Evolutionary conservation across 495 filamentous ascomycete genomes (phyloP).

Genomic region (Aspergillus diversus): DNA sequence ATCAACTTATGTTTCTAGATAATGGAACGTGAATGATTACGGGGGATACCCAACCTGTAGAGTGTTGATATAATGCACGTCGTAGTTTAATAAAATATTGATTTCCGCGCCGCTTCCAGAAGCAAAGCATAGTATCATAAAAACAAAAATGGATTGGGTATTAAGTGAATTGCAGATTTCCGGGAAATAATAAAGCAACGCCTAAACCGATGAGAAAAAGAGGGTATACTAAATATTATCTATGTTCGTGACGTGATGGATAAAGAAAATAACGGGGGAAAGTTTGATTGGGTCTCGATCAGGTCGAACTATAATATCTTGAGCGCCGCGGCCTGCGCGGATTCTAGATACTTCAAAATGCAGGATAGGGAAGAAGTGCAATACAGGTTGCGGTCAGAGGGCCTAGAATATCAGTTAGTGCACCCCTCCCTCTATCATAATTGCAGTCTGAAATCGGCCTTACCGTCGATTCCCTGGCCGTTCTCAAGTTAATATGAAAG

Average conservation of each 20-base stretch:
- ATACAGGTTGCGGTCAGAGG: neutral
- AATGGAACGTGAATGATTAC: conserved; percentile 36
- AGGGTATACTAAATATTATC: too few species aligned
- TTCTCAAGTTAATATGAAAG: conserved; percentile 61
- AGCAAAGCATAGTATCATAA: neutral
- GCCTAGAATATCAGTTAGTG: neutral
- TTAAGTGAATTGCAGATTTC: conserved; percentile 6
- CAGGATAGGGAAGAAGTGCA: neutral
- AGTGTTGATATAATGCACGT: neutral
- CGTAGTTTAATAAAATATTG: neutral
- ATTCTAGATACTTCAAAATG: neutral
- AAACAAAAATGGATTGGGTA: conserved; percentile 15
- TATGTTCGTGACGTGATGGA: neutral
- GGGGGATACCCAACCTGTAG: neutral
- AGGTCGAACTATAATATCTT: neutral
- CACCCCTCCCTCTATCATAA: neutral
- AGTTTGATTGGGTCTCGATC: neutral
- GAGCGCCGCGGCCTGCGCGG: neutral
- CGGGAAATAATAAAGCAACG: too few species aligned
- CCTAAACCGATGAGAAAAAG: conserved; percentile 1
- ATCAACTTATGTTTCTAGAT: conserved; percentile 36
- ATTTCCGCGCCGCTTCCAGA: neutral
- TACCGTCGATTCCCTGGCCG: conserved; percentile 54
- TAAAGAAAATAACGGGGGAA: neutral
- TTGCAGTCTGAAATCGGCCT: conserved; percentile 5